Evolutionary conservation across 2,329 filamentous ascomycete species (phyloP).

Genomic region (Penicillium verrucosum): DNA sequence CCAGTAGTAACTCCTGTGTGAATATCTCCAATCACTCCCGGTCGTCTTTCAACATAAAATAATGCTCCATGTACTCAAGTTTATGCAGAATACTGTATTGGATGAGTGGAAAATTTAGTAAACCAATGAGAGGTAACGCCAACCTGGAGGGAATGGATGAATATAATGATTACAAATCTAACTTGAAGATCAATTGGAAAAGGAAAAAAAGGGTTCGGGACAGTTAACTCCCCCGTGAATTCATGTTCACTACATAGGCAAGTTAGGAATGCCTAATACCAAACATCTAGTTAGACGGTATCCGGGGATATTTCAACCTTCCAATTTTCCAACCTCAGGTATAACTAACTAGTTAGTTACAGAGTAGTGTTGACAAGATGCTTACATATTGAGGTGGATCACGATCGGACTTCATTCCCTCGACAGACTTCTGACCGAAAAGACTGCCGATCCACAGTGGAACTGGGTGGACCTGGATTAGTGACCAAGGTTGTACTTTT

Average conservation of each 20-base stretch:
- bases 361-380: not conserved
- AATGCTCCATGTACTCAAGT: no score
- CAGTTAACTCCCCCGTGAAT: not conserved
- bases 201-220: not conserved
- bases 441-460: not conserved
- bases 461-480: not conserved
- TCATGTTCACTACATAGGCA: no score
- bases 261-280: not conserved
- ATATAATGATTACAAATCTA: not conserved
- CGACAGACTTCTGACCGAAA: not conserved
- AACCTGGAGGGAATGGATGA: no score
- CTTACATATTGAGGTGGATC: not conserved
- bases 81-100: no score
- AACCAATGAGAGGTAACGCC: no score
- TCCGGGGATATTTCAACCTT: not conserved
- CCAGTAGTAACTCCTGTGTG: no score
- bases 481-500: not conserved
- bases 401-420: not conserved
- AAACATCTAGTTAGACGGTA: not conserved
- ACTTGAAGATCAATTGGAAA: not conserved
- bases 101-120: no score
- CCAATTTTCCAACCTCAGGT: not conserved
- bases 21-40: no score
- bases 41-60: no score
- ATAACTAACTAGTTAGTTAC: not conserved